Percentiles rank a stretch among this genome's conserved stretches.
Evolutionary conservation across 148 eudicot species (phyloP).

Genomic region (Drosera capensis): DNA sequence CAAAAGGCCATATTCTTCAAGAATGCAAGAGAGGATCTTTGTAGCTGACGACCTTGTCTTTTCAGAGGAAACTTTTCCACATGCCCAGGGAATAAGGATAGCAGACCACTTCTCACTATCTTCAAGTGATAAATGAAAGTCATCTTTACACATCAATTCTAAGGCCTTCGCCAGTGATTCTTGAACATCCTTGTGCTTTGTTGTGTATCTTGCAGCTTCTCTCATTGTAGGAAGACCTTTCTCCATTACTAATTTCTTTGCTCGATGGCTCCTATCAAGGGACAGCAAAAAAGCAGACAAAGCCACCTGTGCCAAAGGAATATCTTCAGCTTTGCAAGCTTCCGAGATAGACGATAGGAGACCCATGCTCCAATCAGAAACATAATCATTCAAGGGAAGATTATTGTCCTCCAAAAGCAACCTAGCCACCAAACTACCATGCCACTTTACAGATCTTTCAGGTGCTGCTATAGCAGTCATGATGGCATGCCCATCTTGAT

Average conservation of each 20-base stretch:
- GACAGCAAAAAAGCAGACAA: constrained; percentile 80
- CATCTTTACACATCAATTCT: constrained; percentile 49
- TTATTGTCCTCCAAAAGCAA: constrained; percentile 65
- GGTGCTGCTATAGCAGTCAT: constrained; percentile 84
- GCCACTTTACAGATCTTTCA: constrained; percentile 97
- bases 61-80: constrained; percentile 51
- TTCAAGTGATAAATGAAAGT: constrained; percentile 70
- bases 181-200: constrained; percentile 59
- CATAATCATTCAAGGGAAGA: constrained; percentile 56
- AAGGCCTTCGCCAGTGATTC: constrained; percentile 83
- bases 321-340: constrained; percentile 76
- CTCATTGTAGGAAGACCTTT: constrained; percentile 79
- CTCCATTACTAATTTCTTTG: constrained; percentile 65
- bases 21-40: constrained; percentile 55
- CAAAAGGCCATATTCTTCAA: constrained; percentile 83
- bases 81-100: constrained; percentile 74
- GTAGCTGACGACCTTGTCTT: constrained; percentile 51
- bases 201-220: constrained; percentile 60
- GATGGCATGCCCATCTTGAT: constrained; percentile 81
- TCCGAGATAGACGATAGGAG: constrained; percentile 80
- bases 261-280: constrained; percentile 54
- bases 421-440: constrained; percentile 87
- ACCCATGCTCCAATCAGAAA: constrained; percentile 82
- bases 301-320: constrained; percentile 67
- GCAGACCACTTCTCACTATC: constrained; percentile 92